Evolutionary conservation across 441 rosid species (phyloP), one percentile per base, ranked within the genome.

Genomic region (Populus trichocarpa): DNA sequence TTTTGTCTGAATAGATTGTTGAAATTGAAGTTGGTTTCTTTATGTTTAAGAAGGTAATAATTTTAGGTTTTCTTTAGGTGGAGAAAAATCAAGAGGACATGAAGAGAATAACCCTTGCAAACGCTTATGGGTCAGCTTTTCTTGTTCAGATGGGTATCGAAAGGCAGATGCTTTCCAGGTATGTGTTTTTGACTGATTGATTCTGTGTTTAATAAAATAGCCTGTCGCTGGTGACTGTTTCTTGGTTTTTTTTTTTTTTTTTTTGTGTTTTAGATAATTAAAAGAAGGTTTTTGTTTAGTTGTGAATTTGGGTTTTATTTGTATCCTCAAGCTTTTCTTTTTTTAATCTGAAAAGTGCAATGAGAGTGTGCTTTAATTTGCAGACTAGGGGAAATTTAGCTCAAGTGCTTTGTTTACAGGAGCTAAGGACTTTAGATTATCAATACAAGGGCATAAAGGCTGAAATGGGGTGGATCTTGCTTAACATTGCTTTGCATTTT

Each of bases 141-240:
- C 94, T 98, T 0, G 46, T 94, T 79, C 93, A 88, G 88, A 93
- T 93, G 97, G 96, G 91, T 77, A 85, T 96, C 75, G 98, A 96
- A 59, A 87, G 88, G 83, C 96, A 94, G 81, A 90, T 93, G 73
- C 94, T 95, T 70, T 90, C 95, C 13, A 78, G 96, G 98, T 95
- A 87, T 65, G 79, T 8, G 4, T 70, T 25, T 59, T 63, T 33
- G 33, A 5, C 78, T 70, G 42, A 50, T 76, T 79, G 38, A 20
- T 42, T 20, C 57, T 35, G 8, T 67, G 14, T 75, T 50, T 23
- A 20, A 61, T 14, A 14, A 61, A 3, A 28, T 10, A 22, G 4
- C 4, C 25, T 42, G 16, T 32, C 18, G 23, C 22, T 32, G 10
- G 7, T 12, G 40, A 67, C 40, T 67, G n/a, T 20, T 26, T 67